A percentile compares a stretch with the other conserved stretches of the same genome.
Conservation (phyloP, 441 rosid genomes). For the Macaranga tanarius region DNA sequence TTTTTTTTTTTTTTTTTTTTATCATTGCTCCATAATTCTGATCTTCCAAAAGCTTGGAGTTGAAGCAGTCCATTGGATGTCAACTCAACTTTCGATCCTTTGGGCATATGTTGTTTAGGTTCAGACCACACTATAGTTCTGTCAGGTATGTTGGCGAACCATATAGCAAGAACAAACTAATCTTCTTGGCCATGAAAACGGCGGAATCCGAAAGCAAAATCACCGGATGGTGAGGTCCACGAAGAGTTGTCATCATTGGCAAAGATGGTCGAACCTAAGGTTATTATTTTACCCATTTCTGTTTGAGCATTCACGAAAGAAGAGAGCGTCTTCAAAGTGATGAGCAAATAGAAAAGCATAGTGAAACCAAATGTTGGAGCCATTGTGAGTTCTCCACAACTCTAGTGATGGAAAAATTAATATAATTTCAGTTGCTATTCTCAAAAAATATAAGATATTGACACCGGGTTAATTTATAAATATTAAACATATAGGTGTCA, state of each 20-base stretch:
- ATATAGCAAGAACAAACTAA: slow-evolving; percentile 34
- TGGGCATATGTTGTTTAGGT: neutral
- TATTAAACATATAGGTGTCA: no score
- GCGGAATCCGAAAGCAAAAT: slow-evolving; percentile 41
- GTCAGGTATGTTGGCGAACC: slow-evolving; percentile 35
- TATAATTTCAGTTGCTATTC: no score
- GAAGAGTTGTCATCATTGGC: slow-evolving; percentile 18
- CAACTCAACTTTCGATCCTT: neutral
- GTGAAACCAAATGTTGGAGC: neutral
- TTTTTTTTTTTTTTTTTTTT: no score
- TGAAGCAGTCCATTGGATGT: slow-evolving; percentile 6
- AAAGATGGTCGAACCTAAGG: slow-evolving; percentile 17
- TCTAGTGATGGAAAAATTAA: no score
- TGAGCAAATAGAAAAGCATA: neutral
- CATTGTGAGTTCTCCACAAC: neutral
- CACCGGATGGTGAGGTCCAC: slow-evolving; percentile 31
- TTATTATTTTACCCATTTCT: neutral
- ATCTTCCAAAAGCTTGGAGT: slow-evolving; percentile 21
- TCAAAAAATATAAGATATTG: no score
- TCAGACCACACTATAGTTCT: slow-evolving; percentile 38
- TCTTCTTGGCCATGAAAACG: neutral
- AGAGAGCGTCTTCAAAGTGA: neutral
- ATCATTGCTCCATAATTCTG: slow-evolving; percentile 26
- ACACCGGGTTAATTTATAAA: no score
- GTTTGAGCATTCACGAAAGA: neutral